These are phyloP conservation scores for Dipodascus albidus DNA, from an alignment of 805 yeast species.

Conservation along the genomic window DNA sequence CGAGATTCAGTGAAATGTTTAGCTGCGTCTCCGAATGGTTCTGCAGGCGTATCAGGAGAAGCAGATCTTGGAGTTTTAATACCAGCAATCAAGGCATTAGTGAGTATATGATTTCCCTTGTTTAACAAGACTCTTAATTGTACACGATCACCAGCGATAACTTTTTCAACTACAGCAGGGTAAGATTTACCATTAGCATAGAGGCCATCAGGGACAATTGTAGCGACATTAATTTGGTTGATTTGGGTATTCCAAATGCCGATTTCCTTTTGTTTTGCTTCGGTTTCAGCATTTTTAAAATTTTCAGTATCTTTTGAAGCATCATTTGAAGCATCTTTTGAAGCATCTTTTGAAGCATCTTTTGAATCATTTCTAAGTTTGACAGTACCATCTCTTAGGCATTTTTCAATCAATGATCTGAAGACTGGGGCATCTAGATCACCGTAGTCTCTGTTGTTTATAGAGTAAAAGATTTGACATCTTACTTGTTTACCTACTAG, in stretches of 20 bases:
- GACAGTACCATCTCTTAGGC: conserved; percentile 48
- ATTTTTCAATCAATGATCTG: conserved; percentile 43
- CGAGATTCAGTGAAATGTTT: conserved; percentile 51
- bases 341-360: conserved; percentile 17
- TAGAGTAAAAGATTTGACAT: conserved; percentile 45
- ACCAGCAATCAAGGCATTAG: conserved; percentile 63
- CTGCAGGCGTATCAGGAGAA: conserved; percentile 28
- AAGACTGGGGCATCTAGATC: conserved; percentile 57
- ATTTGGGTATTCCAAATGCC: conserved; percentile 42
- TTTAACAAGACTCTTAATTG: conserved; percentile 43
- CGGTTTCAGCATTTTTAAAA: conserved; percentile 25
- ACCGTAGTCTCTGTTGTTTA: conserved; percentile 50
- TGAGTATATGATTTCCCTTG: conserved; percentile 40
- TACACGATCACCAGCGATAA: conserved; percentile 69
- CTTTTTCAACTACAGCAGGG: conserved; percentile 59
- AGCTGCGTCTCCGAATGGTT: conserved; percentile 58
- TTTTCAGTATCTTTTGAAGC: conserved; percentile 14
- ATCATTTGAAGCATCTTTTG: conserved; percentile 14
- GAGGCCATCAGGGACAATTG: conserved; percentile 14
- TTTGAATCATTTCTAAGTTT: conserved; percentile 41
- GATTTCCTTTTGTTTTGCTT: conserved; percentile 37
- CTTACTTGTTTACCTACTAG: conserved; percentile 53
- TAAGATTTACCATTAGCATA: conserved; percentile 29
- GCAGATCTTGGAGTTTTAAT: conserved; percentile 61
- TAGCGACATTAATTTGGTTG: conserved; percentile 17